phyloP scores from a whole-genome alignment of 1,139 yeast species.

The Taiozyma sp. region DNA sequence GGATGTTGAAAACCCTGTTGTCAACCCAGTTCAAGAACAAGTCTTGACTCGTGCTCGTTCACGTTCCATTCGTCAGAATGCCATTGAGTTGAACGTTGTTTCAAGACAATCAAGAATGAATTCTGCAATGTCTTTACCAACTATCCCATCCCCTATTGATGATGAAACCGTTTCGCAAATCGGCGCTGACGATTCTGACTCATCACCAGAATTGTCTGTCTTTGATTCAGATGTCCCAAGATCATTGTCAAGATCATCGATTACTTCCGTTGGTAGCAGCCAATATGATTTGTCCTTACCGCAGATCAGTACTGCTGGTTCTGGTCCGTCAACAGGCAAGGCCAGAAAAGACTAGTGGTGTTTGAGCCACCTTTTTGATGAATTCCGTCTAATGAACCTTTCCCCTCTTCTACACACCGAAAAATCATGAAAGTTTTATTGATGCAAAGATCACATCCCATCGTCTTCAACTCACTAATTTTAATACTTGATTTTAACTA shows the following conservation, averaged over 20 bases:
- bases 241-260: constrained; percentile 22
- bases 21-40: constrained; percentile 1
- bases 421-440: background rate
- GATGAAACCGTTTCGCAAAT: background rate
- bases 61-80: constrained; percentile 13
- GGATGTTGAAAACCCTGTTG: constrained; percentile 13
- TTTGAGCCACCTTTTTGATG: no score
- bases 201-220: constrained; percentile 20
- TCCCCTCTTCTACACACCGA: background rate
- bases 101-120: constrained; percentile 12
- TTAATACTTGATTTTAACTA: background rate
- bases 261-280: constrained; percentile 19
- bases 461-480: background rate
- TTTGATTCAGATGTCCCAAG: constrained; percentile 21
- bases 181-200: constrained; percentile 15
- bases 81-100: constrained; percentile 18
- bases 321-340: background rate
- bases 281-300: constrained; percentile 18
- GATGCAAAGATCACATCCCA: background rate
- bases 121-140: constrained; percentile 1
- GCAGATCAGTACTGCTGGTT: background rate
- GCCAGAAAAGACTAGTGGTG: background rate
- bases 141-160: constrained; percentile 1
- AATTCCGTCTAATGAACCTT: background rate
- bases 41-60: constrained; percentile 15